These are phyloP conservation scores for Neopestalotiopsis clavispora DNA, from an alignment of 2,329 filamentous ascomycete species.

Conservation along the genomic window DNA sequence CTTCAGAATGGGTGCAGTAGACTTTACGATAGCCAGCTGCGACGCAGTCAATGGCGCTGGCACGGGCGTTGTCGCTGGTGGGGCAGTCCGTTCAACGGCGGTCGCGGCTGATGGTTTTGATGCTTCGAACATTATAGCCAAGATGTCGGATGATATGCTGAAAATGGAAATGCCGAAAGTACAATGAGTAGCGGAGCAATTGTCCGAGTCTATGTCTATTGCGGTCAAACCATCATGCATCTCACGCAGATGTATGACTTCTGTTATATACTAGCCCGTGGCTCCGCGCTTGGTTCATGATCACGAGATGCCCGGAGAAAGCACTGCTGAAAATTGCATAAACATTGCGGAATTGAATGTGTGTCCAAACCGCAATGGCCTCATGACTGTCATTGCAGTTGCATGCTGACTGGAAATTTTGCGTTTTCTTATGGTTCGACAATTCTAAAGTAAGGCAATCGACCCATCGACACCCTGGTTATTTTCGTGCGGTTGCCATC, in stretches of 20 bases:
- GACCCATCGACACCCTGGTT: constrained; percentile 22
- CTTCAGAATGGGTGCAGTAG: constrained; percentile 75
- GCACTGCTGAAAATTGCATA: neutral
- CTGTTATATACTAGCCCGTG: neutral
- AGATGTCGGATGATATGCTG: neutral
- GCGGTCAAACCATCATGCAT: neutral
- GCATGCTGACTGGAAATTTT: constrained; percentile 8
- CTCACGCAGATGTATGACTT: neutral
- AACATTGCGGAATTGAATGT: neutral
- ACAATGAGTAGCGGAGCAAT: neutral
- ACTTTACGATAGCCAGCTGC: constrained; percentile 75
- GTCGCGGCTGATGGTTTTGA: neutral
- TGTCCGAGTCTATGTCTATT: neutral
- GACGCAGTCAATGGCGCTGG: constrained; percentile 58
- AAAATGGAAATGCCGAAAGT: neutral
- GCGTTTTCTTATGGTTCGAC: constrained; percentile 13
- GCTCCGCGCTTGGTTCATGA: neutral
- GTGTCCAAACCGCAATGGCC: neutral
- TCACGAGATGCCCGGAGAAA: constrained; percentile 13
- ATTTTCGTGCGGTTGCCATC: constrained; percentile 26
- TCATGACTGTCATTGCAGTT: neutral
- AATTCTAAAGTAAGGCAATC: constrained; percentile 7
- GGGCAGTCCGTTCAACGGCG: neutral
- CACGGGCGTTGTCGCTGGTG: constrained; percentile 28
- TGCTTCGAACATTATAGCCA: neutral